Conservation (phyloP, 352 stramenopile species). For the Globisporangium okanoganense region DNA sequence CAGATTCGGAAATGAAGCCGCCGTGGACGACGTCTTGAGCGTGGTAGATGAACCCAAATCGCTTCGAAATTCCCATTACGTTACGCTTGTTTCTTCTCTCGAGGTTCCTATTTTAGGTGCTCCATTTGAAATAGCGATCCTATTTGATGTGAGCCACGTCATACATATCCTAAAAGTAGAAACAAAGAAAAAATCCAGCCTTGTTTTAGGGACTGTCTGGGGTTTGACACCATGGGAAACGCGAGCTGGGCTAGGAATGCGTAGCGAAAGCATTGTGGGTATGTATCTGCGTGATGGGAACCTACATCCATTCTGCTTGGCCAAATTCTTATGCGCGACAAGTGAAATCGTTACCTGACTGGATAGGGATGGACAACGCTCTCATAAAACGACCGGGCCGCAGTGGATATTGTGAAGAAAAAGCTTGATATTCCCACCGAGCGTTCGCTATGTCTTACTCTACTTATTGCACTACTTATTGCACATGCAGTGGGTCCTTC, state of each 20-base stretch:
- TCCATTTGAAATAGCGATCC: not conserved
- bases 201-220: not conserved
- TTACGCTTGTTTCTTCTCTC: not conserved
- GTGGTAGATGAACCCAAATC: not conserved
- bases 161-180: not conserved
- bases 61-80: not conserved
- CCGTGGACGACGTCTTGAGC: no score
- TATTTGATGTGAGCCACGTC: not conserved
- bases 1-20: constrained; percentile 1
- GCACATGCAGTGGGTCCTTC: not conserved
- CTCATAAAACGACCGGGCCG: not conserved
- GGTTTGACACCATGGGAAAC: not conserved
- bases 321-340: not conserved
- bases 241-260: not conserved
- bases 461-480: not conserved
- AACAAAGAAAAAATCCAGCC: constrained; percentile 9
- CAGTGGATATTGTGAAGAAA: not conserved
- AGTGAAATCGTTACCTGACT: not conserved
- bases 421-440: not conserved
- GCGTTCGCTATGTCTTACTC: no score
- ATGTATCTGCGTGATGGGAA: not conserved
- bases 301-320: not conserved
- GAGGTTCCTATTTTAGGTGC: not conserved
- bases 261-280: constrained; percentile 1
- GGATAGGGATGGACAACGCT: not conserved